A percentile compares a stretch with the other conserved stretches of the same genome.
Evolutionary conservation across 768 basidiomycete species (phyloP).

Genomic region (Coprinopsis marcescibilis): DNA sequence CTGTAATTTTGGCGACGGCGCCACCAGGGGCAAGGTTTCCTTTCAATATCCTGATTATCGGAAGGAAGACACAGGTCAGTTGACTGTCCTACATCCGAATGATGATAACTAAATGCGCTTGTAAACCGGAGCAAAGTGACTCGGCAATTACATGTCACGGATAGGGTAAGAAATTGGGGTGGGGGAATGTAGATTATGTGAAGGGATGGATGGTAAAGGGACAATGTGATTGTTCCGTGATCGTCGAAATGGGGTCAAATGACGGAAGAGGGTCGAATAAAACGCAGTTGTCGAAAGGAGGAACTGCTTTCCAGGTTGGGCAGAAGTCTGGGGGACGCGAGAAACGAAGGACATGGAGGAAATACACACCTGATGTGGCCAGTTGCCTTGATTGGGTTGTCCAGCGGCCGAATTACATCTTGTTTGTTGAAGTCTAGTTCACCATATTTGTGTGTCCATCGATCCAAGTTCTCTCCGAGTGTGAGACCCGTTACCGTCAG

Average conservation of each 20-base stretch:
- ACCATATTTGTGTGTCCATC: slow-evolving; percentile 79
- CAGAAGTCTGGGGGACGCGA: neutral
- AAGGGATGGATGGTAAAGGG: slow-evolving; percentile 4
- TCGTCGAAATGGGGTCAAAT: slow-evolving; percentile 2
- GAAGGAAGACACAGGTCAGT: slow-evolving; percentile 8
- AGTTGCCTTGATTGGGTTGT: slow-evolving; percentile 81
- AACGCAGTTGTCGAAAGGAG: neutral
- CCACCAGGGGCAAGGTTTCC: slow-evolving; percentile 94
- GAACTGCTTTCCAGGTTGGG: no score
- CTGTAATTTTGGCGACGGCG: slow-evolving; percentile 95
- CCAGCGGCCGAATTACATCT: slow-evolving; percentile 82
- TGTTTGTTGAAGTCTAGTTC: slow-evolving; percentile 64
- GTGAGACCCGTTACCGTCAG: slow-evolving; percentile 89
- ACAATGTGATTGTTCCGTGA: slow-evolving; percentile 9
- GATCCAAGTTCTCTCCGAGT: slow-evolving; percentile 87
- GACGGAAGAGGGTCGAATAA: neutral
- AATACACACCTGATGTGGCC: slow-evolving; percentile 77
- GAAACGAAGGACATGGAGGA: neutral
- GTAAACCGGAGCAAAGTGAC: neutral
- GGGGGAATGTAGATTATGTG: slow-evolving; percentile 4
- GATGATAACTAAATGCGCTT: neutral
- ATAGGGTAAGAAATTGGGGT: slow-evolving; percentile 9
- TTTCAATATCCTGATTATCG: slow-evolving; percentile 63
- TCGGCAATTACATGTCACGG: no score
- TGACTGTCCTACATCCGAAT: slow-evolving; percentile 12